phyloP scores from a whole-genome alignment of 768 basidiomycete genomes.

The Termitomyces bulborhizus region DNA sequence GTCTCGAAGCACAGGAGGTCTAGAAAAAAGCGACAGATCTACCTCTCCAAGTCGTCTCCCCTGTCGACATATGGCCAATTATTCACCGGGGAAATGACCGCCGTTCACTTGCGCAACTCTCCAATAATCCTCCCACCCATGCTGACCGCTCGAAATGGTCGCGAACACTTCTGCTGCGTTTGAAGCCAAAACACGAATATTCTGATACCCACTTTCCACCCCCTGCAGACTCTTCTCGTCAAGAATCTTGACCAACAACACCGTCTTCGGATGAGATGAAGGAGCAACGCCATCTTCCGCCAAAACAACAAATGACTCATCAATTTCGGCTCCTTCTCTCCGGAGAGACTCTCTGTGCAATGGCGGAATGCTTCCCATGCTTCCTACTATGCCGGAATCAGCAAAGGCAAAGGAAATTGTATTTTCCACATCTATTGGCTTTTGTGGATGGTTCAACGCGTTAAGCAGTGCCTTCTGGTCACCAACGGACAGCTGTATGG shows the following conservation, averaged over 20 bases:
- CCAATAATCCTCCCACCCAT: slow-evolving; percentile 16
- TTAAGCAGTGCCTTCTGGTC: slow-evolving; percentile 4
- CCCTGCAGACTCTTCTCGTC: not conserved
- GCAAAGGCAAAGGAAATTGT: slow-evolving; percentile 5
- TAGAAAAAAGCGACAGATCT: not conserved
- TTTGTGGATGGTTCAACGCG: slow-evolving; percentile 7
- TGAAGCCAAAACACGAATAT: slow-evolving; percentile 12
- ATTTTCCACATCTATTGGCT: not conserved
- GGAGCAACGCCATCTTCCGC: slow-evolving; percentile 13
- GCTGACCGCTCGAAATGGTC: slow-evolving; percentile 10
- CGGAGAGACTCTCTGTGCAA: not conserved
- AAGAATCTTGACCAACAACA: slow-evolving; percentile 12
- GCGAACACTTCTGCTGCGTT: slow-evolving; percentile 8
- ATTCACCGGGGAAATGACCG: slow-evolving; percentile 15
- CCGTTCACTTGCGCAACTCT: slow-evolving; percentile 12
- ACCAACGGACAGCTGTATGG: not conserved
- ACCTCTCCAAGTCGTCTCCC: not conserved
- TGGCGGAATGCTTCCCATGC: slow-evolving; percentile 3
- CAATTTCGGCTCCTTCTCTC: not conserved
- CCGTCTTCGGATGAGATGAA: slow-evolving; percentile 11
- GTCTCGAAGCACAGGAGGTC: not conserved
- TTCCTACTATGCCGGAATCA: slow-evolving; percentile 1
- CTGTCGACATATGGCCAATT: not conserved
- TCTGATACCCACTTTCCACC: not conserved
- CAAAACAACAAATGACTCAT: slow-evolving; percentile 9